Conservation (phyloP, 306 rosid genomes). For the Sicyos baderoa region DNA sequence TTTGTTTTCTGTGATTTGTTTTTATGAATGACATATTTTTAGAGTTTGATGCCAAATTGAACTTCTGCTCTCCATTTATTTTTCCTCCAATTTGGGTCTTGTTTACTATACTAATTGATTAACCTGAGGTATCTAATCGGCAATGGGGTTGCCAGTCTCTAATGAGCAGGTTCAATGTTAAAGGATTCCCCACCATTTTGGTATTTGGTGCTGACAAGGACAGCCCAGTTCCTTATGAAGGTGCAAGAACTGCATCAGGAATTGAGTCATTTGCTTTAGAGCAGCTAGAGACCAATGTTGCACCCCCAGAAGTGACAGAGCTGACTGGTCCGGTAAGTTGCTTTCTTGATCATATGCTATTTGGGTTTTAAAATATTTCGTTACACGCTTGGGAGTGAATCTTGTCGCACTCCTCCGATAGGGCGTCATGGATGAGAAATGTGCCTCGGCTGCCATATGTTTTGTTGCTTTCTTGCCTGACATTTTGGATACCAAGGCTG, state of each 20-base stretch:
- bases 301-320: constrained; percentile 95
- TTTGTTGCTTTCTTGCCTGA: constrained; percentile 95
- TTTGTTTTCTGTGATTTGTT: too few relatives aligned
- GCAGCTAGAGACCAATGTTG: constrained; percentile 74
- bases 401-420: constrained; percentile 21
- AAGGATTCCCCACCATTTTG: constrained; percentile 96
- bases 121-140: neutral
- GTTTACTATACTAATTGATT: neutral
- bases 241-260: constrained; percentile 76
- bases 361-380: constrained; percentile 6
- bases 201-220: constrained; percentile 95
- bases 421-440: constrained; percentile 89
- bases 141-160: constrained; percentile 49
- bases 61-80: neutral
- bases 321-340: constrained; percentile 58
- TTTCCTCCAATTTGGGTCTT: neutral
- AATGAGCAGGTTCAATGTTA: constrained; percentile 90
- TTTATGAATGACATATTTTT: too few relatives aligned
- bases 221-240: constrained; percentile 72
- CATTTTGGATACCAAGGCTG: constrained; percentile 94
- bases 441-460: constrained; percentile 91
- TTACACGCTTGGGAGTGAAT: neutral
- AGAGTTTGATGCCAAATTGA: neutral
- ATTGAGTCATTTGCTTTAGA: constrained; percentile 79
- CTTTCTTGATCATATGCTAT: constrained; percentile 14